Percentiles rank a stretch among this genome's conserved stretches.
phyloP scores from a whole-genome alignment of 73 alveolate genomes.

The Tetrahymena malaccensis region DNA sequence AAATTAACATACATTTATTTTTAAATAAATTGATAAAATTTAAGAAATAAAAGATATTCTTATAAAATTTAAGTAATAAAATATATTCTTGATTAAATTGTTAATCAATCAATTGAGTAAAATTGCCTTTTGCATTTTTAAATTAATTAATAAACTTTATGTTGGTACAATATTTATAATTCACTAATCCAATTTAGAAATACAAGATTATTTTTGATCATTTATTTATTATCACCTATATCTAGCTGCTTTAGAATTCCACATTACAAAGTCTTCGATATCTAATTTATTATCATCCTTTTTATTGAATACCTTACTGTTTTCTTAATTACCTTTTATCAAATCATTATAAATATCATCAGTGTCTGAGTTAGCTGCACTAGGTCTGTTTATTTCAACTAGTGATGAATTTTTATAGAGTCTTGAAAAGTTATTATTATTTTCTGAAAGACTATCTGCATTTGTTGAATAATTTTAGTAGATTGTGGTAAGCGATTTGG shows the following conservation, averaged over 20 bases:
- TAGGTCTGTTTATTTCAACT: background rate
- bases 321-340: background rate
- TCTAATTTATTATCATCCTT: background rate
- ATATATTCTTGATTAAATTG: no score
- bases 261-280: background rate
- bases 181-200: background rate
- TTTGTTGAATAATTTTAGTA: background rate
- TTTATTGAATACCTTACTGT: background rate
- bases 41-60: no score
- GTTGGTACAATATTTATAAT: no score
- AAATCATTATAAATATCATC: background rate
- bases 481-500: background rate
- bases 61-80: no score
- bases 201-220: no score
- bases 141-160: no score
- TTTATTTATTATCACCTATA: background rate
- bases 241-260: background rate
- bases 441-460: background rate
- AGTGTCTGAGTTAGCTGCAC: background rate
- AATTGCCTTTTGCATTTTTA: no score
- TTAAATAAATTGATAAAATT: no score
- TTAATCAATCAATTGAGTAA: no score
- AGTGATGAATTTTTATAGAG: background rate
- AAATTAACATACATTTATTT: no score
- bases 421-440: background rate